These are phyloP conservation scores for Nemania sp. DNA, from an alignment of 2,329 filamentous ascomycete species.

Conservation along the genomic window DNA sequence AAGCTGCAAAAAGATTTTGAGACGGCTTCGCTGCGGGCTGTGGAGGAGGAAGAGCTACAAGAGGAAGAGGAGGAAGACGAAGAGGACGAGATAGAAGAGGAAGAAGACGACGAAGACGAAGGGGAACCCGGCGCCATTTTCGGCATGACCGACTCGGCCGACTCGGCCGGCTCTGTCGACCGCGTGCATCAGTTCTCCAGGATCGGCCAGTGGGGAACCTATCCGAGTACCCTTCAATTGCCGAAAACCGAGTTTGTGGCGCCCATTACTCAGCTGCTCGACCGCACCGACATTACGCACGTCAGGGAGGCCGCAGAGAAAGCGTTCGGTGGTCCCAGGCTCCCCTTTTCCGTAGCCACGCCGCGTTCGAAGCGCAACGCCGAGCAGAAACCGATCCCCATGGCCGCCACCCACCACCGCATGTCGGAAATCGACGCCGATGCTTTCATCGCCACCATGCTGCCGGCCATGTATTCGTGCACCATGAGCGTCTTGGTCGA, in stretches of 20 bases:
- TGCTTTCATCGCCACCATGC: constrained; percentile 67
- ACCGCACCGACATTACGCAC: constrained; percentile 72
- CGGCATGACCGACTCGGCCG: no score
- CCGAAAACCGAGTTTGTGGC: constrained; percentile 69
- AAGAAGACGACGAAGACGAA: constrained; percentile 44
- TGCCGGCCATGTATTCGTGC: constrained; percentile 73
- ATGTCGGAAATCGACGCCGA: constrained; percentile 79
- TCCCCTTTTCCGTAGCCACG: constrained; percentile 78
- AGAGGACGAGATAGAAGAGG: constrained; percentile 43
- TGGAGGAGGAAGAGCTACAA: constrained; percentile 40
- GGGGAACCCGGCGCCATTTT: constrained; percentile 39
- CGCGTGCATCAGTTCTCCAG: constrained; percentile 75
- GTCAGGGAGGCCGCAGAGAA: constrained; percentile 71
- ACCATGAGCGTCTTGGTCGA: constrained; percentile 71
- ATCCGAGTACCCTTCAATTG: constrained; percentile 73
- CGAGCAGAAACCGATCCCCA: constrained; percentile 65
- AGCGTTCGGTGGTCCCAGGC: constrained; percentile 73
- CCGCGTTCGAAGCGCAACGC: constrained; percentile 59
- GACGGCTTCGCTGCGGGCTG: constrained; percentile 40
- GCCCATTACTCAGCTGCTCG: constrained; percentile 71
- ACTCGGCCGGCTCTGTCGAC: constrained; percentile 42
- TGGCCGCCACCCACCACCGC: constrained; percentile 64
- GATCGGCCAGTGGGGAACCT: constrained; percentile 73
- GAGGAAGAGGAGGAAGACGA: constrained; percentile 37
- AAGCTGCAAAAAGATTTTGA: constrained; percentile 63